A percentile compares a stretch with the other conserved stretches of the same genome.
Evolutionary conservation across 352 stramenopile genomes (phyloP).

Genomic region (Phytophthora sp.): DNA sequence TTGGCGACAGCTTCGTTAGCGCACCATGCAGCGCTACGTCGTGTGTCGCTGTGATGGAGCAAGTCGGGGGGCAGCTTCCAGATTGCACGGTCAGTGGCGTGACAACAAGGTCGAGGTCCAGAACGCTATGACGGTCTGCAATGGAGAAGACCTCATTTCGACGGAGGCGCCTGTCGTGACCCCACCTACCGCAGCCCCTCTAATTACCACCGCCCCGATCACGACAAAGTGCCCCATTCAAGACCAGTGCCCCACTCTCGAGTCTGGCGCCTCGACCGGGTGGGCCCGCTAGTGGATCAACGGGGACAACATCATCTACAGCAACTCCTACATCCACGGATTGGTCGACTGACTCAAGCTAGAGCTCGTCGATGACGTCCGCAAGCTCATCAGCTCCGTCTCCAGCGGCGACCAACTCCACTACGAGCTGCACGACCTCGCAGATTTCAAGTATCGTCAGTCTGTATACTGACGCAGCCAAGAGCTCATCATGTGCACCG

Average conservation of each 20-base stretch:
- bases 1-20: constrained; percentile 16
- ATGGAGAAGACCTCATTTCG: constrained; percentile 2
- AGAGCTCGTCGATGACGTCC: neutral
- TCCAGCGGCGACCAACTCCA: constrained; percentile 3
- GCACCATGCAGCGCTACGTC: constrained; percentile 12
- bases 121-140: constrained; percentile 23
- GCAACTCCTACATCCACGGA: constrained; percentile 13
- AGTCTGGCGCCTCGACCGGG: constrained; percentile 2
- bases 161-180: constrained; percentile 7
- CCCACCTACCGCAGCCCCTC: neutral
- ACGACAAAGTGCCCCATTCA: constrained; percentile 12
- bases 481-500: constrained; percentile 15
- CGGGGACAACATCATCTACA: neutral
- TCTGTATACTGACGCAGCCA: constrained; percentile 21
- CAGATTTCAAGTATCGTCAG: constrained; percentile 15
- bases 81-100: constrained; percentile 19
- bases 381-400: constrained; percentile 3
- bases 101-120: constrained; percentile 30
- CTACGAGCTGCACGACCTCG: constrained; percentile 17
- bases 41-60: constrained; percentile 22
- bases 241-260: neutral
- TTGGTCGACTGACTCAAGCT: neutral
- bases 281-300: neutral
- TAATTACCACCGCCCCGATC: constrained; percentile 11
- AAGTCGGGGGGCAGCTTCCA: constrained; percentile 21